These are phyloP conservation scores for Luffa acutangula DNA, from an alignment of 306 rosid genomes.

Conservation along the genomic window DNA sequence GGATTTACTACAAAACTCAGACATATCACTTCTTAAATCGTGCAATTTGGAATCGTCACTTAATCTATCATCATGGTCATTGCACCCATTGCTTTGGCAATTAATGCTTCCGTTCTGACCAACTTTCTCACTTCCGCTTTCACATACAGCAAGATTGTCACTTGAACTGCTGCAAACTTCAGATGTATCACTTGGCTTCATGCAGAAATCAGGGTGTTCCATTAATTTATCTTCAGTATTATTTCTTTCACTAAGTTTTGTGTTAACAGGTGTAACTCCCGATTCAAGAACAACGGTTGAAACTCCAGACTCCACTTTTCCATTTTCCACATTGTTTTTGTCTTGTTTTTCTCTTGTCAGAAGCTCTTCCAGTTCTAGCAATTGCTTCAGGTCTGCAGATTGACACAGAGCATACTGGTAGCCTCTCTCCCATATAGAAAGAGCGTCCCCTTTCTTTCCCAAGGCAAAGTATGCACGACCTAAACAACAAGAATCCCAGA, in stretches of 20 bases:
- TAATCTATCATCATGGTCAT: constrained; percentile 32
- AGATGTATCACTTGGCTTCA: constrained; percentile 28
- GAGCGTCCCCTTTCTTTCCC: constrained; percentile 79
- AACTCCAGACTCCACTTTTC: constrained; percentile 12
- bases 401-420: constrained; percentile 54
- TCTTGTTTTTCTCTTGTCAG: constrained; percentile 42
- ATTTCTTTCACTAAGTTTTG: constrained; percentile 21
- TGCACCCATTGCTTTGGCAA: constrained; percentile 42
- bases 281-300: constrained; percentile 23
- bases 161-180: constrained; percentile 30
- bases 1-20: constrained; percentile 38
- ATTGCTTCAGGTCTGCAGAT: constrained; percentile 75
- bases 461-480: constrained; percentile 64
- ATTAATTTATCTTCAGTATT: constrained; percentile 19
- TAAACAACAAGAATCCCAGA: constrained; percentile 16
- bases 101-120: constrained; percentile 26
- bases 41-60: constrained; percentile 52
- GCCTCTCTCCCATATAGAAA: constrained; percentile 86
- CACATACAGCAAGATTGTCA: constrained; percentile 23
- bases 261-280: constrained; percentile 16
- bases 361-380: constrained; percentile 84
- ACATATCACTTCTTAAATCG: constrained; percentile 43
- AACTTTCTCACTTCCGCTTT: constrained; percentile 33
- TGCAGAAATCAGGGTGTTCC: constrained; percentile 27
- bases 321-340: constrained; percentile 20